Conservation (phyloP, 768 basidiomycete species). For the Leccinum ochraceum region DNA sequence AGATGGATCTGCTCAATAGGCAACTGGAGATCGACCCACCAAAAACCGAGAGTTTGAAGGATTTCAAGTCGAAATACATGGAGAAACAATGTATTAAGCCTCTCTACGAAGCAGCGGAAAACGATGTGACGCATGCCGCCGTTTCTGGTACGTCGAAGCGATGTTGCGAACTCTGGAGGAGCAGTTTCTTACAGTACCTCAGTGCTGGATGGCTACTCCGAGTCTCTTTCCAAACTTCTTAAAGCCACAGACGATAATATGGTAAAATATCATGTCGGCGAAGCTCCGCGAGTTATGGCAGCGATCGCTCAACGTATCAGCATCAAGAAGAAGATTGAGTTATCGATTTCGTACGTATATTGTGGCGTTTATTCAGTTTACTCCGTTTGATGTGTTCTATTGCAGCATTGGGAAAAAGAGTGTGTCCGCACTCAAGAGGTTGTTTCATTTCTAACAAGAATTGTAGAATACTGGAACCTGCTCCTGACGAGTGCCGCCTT, state of each 20-base stretch:
- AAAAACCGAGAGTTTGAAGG: background rate
- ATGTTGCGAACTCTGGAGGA: background rate
- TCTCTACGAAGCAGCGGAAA: conserved; percentile 2
- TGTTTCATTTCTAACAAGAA: background rate
- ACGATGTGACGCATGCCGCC: background rate
- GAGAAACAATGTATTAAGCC: conserved; percentile 3
- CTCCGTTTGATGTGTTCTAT: background rate
- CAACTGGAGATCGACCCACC: conserved; percentile 9
- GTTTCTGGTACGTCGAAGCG: conserved; percentile 11
- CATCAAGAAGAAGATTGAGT: conserved; percentile 18
- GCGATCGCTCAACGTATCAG: conserved; percentile 19
- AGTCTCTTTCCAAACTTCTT: conserved; percentile 7
- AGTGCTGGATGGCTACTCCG: conserved; percentile 7
- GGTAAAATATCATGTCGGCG: conserved; percentile 6
- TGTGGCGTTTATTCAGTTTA: background rate
- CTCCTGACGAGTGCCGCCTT: conserved; percentile 13
- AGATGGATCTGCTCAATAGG: conserved; percentile 9
- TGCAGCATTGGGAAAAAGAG: conserved; percentile 17
- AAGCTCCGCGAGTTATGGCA: conserved; percentile 12
- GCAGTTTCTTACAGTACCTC: background rate
- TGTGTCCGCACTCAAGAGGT: background rate
- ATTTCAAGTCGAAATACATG: background rate
- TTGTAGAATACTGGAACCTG: conserved; percentile 14
- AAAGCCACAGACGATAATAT: conserved; percentile 6
- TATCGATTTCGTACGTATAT: conserved; percentile 11